Evolutionary conservation across 768 basidiomycete species (phyloP).

Genomic region (Suillus subluteus): DNA sequence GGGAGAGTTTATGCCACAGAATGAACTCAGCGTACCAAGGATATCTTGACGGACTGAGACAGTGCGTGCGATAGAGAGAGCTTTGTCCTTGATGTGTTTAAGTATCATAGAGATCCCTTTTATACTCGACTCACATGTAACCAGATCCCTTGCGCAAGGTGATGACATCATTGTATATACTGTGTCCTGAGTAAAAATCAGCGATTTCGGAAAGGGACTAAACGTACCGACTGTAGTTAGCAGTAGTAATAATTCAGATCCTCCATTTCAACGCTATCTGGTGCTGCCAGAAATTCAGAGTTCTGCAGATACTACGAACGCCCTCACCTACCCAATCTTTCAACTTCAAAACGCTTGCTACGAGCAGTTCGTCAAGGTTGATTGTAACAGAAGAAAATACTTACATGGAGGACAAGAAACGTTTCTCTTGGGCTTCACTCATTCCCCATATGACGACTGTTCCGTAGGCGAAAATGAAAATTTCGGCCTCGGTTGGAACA

Average conservation of each 20-base stretch:
- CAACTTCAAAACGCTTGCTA: constrained; percentile 94
- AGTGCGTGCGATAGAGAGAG: constrained; percentile 93
- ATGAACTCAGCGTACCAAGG: constrained; percentile 56
- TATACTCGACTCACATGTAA: constrained; percentile 72
- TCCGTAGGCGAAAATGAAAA: constrained; percentile 93
- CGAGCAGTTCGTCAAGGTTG: constrained; percentile 15
- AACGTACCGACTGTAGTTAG: constrained; percentile 89
- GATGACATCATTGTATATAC: constrained; percentile 98
- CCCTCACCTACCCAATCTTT: constrained; percentile 68
- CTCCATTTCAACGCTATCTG: constrained; percentile 95
- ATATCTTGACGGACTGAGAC: constrained; percentile 97
- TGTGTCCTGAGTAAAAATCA: constrained; percentile 31
- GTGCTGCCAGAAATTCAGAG: constrained; percentile 46
- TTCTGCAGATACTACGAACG: constrained; percentile 9
- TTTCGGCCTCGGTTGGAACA: constrained; percentile 75
- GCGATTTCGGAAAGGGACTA: constrained; percentile 12
- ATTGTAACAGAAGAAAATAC: constrained; percentile 33
- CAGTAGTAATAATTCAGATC: constrained; percentile 97
- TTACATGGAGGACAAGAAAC: constrained; percentile 89
- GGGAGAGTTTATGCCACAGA: constrained; percentile 8
- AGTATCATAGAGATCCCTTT: constrained; percentile 17
- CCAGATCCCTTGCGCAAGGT: constrained; percentile 92
- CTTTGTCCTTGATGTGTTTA: constrained; percentile 73
- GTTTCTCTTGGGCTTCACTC: constrained; percentile 89
- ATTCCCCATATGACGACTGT: constrained; percentile 98